Base-by-base conservation (phyloP, 345 rosid genomes). In the Durio zibethinus region DNA sequence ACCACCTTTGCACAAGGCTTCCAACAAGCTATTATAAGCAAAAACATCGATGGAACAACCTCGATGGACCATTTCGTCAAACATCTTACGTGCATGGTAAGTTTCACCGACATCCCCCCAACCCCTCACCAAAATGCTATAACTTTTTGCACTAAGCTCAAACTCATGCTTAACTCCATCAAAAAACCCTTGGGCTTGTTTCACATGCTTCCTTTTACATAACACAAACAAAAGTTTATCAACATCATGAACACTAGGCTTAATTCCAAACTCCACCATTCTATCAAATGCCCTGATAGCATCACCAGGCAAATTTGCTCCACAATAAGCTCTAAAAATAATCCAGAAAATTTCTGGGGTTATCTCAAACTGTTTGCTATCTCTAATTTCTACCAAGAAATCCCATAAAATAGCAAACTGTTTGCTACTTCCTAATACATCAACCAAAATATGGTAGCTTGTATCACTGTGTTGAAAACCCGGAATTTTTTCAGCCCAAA, bases 401-500 rank as follows among this genome's bases (percentile, higher is more conserved):
- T 93, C 98, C 99, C 98, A 93, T 15, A 91, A 80, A 64, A 90
- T 53, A 69, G 98, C 90, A 21, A 91, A 93, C 67, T 89, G 94
- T 52, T 79, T 86, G 80, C 90, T 84, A 54, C 90, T 75, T 43
- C 94, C 94, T 27, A 93, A 69, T n/a, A 90, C 76, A 70, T 92
- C 94, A 10, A 93, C 88, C 86, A 95, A 82, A 86, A 90, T 87
- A 80, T 82, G 88, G 70, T 86, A 83, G 83, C 94, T 93, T 35
- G 82, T 84, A 8, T 40, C 70, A 65, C 90, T 93, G 74, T 84
- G 98, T 76, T 82, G 78, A 42, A 94, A 90, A 57, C 88, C 86
- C 23, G 92, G 91, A 68, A 86, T 76, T 40, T 73, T 75, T 72
- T 89, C 83, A n/a, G 98, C 93, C 98, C 97, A 94, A 0, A 94